A percentile compares a stretch with the other conserved stretches of the same genome.
Evolutionary conservation across 2,329 filamentous ascomycete species (phyloP).

Genomic region (Penicillium janthinellum): DNA sequence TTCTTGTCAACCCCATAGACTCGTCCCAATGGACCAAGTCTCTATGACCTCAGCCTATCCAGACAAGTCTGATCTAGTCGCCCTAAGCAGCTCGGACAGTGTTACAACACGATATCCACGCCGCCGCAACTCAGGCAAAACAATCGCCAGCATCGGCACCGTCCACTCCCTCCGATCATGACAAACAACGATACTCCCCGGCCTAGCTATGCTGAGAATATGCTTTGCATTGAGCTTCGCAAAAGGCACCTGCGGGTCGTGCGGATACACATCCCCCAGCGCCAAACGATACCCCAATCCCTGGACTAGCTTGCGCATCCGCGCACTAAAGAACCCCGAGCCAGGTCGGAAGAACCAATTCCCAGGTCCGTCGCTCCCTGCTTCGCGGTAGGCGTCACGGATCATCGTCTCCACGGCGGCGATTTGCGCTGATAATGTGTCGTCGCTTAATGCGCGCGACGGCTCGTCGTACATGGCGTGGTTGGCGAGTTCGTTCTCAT

Average conservation of each 20-base stretch:
- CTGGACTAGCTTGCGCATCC: constrained; percentile 65
- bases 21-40: not conserved
- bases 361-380: constrained; percentile 42
- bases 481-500: constrained; percentile 75
- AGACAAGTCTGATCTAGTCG: constrained; percentile 10
- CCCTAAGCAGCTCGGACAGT: constrained; percentile 65
- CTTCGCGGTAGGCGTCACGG: constrained; percentile 55
- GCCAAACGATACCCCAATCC: constrained; percentile 70
- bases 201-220: constrained; percentile 75
- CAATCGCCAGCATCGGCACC: constrained; percentile 70
- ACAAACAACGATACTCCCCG: constrained; percentile 80
- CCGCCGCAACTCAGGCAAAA: constrained; percentile 70
- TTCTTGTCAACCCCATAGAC: too few species aligned
- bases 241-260: constrained; percentile 81
- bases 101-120: constrained; percentile 73
- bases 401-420: constrained; percentile 64
- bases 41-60: not conserved
- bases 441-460: constrained; percentile 61
- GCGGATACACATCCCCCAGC: constrained; percentile 84
- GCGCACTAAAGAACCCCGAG: constrained; percentile 75
- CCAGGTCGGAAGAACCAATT: constrained; percentile 78
- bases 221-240: constrained; percentile 72
- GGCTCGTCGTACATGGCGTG: constrained; percentile 89
- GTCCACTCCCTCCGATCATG: constrained; percentile 87
- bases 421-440: constrained; percentile 65